Evolutionary conservation across 768 basidiomycete species (phyloP).

Genomic region (Arthromyces matolae): DNA sequence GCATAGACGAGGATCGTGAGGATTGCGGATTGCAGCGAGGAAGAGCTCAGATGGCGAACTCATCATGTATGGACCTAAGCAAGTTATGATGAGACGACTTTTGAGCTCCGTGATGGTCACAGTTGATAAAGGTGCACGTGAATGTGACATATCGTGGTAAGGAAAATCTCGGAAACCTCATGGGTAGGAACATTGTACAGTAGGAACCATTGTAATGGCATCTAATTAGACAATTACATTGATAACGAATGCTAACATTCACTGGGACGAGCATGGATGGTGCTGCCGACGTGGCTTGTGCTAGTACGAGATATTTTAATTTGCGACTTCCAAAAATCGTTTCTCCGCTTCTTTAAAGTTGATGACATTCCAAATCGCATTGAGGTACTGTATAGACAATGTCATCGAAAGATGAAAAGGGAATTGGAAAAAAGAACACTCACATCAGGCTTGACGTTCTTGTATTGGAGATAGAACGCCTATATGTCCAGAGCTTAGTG

Average conservation of each 20-base stretch:
- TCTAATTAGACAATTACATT: too few species aligned
- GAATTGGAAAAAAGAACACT: slow-evolving; percentile 29
- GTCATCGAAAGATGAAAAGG: not conserved
- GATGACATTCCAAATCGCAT: slow-evolving; percentile 93
- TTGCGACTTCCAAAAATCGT: slow-evolving; percentile 36
- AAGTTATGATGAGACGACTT: not conserved
- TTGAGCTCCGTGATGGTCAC: not conserved
- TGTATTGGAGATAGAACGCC: slow-evolving; percentile 83
- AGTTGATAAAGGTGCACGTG: slow-evolving; percentile 1
- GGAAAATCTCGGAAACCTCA: not conserved
- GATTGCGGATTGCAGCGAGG: slow-evolving; percentile 3
- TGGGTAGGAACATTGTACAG: not conserved
- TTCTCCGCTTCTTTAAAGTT: slow-evolving; percentile 92
- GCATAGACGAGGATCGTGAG: slow-evolving; percentile 9
- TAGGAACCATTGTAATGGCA: not conserved
- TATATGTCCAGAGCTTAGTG: slow-evolving; percentile 19
- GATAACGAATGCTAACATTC: too few species aligned
- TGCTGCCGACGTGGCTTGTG: too few species aligned
- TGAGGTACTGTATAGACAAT: slow-evolving; percentile 65
- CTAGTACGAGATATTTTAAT: slow-evolving; percentile 13
- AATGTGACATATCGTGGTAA: not conserved
- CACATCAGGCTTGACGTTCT: slow-evolving; percentile 92
- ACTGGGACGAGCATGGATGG: too few species aligned
- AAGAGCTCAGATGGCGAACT: slow-evolving; percentile 1
- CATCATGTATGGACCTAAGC: not conserved